Base-by-base conservation (phyloP, 495 filamentous ascomycete genomes). In the Ascobolus immersus region DNA sequence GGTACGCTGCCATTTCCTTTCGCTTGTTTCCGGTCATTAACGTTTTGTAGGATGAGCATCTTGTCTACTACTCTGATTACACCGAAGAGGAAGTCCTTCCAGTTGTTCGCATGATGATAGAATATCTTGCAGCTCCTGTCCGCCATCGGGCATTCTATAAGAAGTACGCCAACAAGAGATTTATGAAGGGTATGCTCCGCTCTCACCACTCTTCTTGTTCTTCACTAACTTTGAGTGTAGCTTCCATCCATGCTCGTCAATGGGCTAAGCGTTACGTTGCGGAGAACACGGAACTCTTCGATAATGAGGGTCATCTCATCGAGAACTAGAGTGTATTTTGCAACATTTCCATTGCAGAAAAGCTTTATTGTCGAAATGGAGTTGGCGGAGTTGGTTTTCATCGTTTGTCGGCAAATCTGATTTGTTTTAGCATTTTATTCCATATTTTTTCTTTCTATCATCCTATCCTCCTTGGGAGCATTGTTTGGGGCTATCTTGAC, bases 121-220 rank as follows among this genome's bases (percentile, higher is more conserved):
- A 94, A 48, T 94, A 94, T 48, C 69, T 94, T 21, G 72, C 70
- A 36, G 66, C 71, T 6, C 86, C 89, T 20, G 78, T 92, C 28
- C 63, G 64, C 24, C 86, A 94, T 44, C 80, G 93, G 53, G 86
- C 89, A 12, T 94, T 96, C 65, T 94, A 90, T 64, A 86, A 84
- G 64, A 96, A 96, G 52, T 96, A 96, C 48, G 86, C 89, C 11
- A 86, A 79, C 65, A 94, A 93, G 61, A 90, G 84, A 55, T 96
- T 92, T 55, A 54, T 93, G 47, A 93, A 93, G 59, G 84, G 86
- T 81, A 66, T 49, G 55, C 39, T 12, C 27, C 34, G 32, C 39
- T 21, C 19, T 34, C 22, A 14, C 34, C 32, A 34, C 28, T 22
- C 4, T 35, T 17, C 18, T 25, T 37, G 32, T 27, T 53, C 23